Evolutionary conservation across 352 stramenopile species (phyloP), one percentile per base, ranked within the genome.

Genomic region (Pythium biforme): DNA sequence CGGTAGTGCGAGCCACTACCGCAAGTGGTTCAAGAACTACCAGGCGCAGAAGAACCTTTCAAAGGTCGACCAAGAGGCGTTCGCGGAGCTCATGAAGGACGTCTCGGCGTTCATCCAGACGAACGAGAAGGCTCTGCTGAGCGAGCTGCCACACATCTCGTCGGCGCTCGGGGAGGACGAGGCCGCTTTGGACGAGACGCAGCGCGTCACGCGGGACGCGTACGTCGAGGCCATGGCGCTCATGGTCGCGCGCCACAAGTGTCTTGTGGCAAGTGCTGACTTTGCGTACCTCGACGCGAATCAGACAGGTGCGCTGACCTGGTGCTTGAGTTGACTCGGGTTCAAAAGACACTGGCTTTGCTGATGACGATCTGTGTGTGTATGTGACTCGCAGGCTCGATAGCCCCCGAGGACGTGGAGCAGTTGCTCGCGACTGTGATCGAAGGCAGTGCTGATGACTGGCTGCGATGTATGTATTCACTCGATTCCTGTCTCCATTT

Each of bases 201-300:
- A 60, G 23, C 54, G 60, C 4, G 26, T 46, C 10, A 64, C 62
- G 40, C 68, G 67, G 0, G 68, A 70, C 19, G 66, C 61, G 15
- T 88, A 86, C 31, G 59, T 86, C 10, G 76, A 89, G 20, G 79
- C 75, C 8, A 52, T 88, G 25, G 77, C 83, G 63, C n/a, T 88
- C 22, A 88, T 86, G 62, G 66, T 91, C 23, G 75, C 70, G 14
- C 76, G 73, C 31, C 78, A 85, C 72, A 91, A 89, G 60, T 86
- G 69, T 58, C 62, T 62, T 23, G 71, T 74, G 15, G 61, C 72
- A 22, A 68, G 53, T 11, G 41, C 52, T 20, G 72, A 61, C 52
- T 91, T 91, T 49, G 77, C 79, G 43, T 64, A 79, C 23, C 57
- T 91, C 33, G 81, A 89, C 66, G 79, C 77, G 40, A 75, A 89